phyloP scores from a whole-genome alignment of 2,329 filamentous ascomycete genomes.

The Chalara sp. region DNA sequence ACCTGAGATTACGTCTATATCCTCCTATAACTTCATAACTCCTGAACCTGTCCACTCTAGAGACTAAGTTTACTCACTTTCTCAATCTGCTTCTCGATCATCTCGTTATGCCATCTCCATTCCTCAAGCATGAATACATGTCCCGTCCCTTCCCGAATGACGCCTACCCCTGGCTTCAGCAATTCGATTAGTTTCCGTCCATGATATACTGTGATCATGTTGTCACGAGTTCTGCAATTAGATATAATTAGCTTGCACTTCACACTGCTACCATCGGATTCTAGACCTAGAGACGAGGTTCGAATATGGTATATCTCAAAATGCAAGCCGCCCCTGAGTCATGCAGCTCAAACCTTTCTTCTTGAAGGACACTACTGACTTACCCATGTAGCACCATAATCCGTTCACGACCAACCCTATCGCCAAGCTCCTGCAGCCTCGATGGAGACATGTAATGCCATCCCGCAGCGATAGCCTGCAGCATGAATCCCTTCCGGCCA shows the following conservation, averaged over 20 bases:
- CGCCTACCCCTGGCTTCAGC: constrained; percentile 52
- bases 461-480: constrained; percentile 71
- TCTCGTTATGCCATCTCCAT: constrained; percentile 57
- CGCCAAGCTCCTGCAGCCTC: constrained; percentile 60
- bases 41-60: no score
- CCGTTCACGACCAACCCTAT: constrained; percentile 62
- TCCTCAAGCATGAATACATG: constrained; percentile 72
- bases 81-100: constrained; percentile 20
- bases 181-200: constrained; percentile 60
- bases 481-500: constrained; percentile 59
- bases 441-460: constrained; percentile 69
- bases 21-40: no score
- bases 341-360: no score
- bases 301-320: no score
- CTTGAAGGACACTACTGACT: constrained; percentile 38
- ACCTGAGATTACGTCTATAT: no score
- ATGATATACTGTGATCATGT: constrained; percentile 47
- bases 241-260: no score
- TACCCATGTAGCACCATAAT: constrained; percentile 76
- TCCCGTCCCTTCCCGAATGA: constrained; percentile 64
- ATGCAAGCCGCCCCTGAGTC: no score
- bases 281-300: no score
- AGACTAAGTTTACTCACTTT: background rate
- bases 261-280: no score
- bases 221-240: no score